phyloP scores from a whole-genome alignment of 2,329 filamentous ascomycete genomes.

The Scedosporium aurantiacum region DNA sequence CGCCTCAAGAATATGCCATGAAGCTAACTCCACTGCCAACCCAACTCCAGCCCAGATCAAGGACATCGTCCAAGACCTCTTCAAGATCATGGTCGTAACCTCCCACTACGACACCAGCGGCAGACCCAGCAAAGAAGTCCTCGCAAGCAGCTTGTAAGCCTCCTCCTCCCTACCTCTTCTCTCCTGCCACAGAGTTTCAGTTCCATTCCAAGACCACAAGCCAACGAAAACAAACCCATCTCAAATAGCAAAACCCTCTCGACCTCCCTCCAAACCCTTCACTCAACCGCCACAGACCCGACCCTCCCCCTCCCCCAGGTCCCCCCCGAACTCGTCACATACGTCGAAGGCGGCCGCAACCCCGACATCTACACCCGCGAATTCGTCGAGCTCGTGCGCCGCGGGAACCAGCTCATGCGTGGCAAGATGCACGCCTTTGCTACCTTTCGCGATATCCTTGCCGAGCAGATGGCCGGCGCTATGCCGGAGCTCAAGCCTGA shows the following conservation, averaged over 20 bases:
- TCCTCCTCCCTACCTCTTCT: not conserved
- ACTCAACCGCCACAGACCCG: conserved; percentile 28
- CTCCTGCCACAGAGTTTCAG: conserved; percentile 1
- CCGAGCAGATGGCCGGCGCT: conserved; percentile 42
- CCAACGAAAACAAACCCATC: not conserved
- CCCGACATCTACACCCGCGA: conserved; percentile 65
- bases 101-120: conserved; percentile 46
- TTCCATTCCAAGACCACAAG: not conserved
- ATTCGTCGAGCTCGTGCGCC: conserved; percentile 57
- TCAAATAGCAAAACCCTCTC: conserved; percentile 27
- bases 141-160: conserved; percentile 39
- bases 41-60: conserved; percentile 41
- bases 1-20: not conserved
- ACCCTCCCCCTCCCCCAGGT: conserved; percentile 34
- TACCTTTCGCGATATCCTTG: conserved; percentile 50
- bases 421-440: conserved; percentile 54
- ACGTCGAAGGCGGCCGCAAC: conserved; percentile 61
- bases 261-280: conserved; percentile 25
- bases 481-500: conserved; percentile 50
- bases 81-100: conserved; percentile 52
- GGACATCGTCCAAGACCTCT: conserved; percentile 52
- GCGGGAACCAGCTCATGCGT: conserved; percentile 55
- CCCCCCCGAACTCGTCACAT: conserved; percentile 53
- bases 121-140: conserved; percentile 42
- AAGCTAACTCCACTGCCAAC: not conserved